Conservation (phyloP, 2,329 filamentous ascomycete species). For the Colletotrichum nymphaeae region DNA sequence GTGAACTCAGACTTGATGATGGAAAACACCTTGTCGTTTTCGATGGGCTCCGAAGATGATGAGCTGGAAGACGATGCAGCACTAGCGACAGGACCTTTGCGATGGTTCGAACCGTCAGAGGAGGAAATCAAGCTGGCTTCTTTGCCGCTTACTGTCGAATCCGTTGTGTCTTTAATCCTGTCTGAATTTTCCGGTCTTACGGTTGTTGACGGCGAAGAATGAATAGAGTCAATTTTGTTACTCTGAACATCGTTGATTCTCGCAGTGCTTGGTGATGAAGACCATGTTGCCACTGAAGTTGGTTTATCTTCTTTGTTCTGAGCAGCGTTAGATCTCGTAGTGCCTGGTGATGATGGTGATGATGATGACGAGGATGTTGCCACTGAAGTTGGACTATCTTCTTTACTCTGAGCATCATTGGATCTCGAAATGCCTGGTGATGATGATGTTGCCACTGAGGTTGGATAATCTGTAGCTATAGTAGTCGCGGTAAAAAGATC, state of each 20-base stretch:
- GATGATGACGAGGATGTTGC: too few species aligned
- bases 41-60: background rate
- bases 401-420: too few species aligned
- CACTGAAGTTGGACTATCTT: too few species aligned
- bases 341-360: too few species aligned
- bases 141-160: background rate
- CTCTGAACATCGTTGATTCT: background rate
- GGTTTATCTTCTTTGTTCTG: too few species aligned
- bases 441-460: too few species aligned
- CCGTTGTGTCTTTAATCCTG: background rate
- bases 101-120: background rate
- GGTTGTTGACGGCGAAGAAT: background rate
- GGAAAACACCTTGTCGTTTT: background rate
- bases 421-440: too few species aligned
- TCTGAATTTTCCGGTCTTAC: background rate
- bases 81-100: background rate
- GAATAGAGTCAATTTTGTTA: background rate
- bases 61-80: background rate
- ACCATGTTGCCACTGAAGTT: background rate
- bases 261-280: background rate
- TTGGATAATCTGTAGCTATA: background rate
- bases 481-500: background rate
- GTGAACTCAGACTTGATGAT: slow-evolving; percentile 20
- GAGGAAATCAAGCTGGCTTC: background rate
- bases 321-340: too few species aligned